These are phyloP conservation scores for Candida germanica DNA, from an alignment of 805 yeast species.

Conservation along the genomic window DNA sequence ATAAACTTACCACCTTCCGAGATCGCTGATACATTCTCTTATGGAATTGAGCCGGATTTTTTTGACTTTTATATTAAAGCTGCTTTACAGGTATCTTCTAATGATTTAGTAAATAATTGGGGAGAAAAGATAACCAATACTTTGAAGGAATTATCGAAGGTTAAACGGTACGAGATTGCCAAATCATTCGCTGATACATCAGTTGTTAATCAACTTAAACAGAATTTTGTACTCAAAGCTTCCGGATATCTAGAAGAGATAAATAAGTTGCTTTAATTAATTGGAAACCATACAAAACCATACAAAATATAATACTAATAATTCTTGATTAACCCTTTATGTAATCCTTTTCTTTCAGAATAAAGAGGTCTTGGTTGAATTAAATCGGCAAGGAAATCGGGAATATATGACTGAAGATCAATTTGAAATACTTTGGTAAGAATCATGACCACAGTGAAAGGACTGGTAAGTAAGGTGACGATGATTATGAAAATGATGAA, in stretches of 20 bases:
- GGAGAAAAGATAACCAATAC: slow-evolving; percentile 17
- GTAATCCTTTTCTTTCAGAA: slow-evolving; percentile 34
- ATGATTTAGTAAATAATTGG: slow-evolving; percentile 13
- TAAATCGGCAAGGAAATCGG: slow-evolving; percentile 28
- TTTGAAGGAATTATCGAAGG: slow-evolving; percentile 24
- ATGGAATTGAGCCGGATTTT: slow-evolving; percentile 50
- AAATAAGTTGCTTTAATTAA: no score
- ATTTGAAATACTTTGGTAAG: slow-evolving; percentile 29
- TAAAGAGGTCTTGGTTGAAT: slow-evolving; percentile 43
- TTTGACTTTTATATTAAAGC: slow-evolving; percentile 49
- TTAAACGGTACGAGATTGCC: slow-evolving; percentile 28
- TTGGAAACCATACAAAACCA: no score
- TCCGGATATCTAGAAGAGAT: no score
- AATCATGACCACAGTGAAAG: slow-evolving; percentile 41
- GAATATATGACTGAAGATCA: slow-evolving; percentile 40
- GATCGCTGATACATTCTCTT: slow-evolving; percentile 30
- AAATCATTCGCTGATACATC: slow-evolving; percentile 28
- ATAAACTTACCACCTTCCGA: slow-evolving; percentile 23
- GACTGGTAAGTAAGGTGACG: slow-evolving; percentile 22
- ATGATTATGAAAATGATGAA: slow-evolving; percentile 32
- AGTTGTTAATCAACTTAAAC: slow-evolving; percentile 10
- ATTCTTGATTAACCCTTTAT: slow-evolving; percentile 14
- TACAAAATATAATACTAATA: no score
- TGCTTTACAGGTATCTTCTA: slow-evolving; percentile 16
- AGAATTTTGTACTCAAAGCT: not conserved